Evolutionary conservation across 192 early-diverging fungal species (phyloP), one percentile per base, ranked within the genome.

Genomic region (Lobosporangium transversale): DNA sequence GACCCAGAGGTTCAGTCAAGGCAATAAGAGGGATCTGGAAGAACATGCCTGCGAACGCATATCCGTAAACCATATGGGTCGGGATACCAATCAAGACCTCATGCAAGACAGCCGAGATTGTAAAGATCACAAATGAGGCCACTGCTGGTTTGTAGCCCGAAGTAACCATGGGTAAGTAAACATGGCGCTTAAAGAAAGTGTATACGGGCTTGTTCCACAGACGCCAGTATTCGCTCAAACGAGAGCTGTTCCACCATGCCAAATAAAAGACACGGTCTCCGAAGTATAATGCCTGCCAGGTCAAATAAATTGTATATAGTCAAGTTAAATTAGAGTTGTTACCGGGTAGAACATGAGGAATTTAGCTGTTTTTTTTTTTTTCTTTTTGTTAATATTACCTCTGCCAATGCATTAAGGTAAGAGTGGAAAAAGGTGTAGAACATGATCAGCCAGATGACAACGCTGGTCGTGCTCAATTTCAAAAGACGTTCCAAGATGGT

Each of bases 121-220:
- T 73, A 54, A 96, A 96, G 8, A 94, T 92, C 7, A 86, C 71
- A 29, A 93, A 58, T 37, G 86, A 81, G 7, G 91, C 86, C 0
- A 78, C 70, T 15, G 70, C 69, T 24, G 91, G 87, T 17, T 84
- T 81, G 26, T 89, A 55, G 27, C 90, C 91, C 27, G 86, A 75
- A 43, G 85, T 89, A 55, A 93, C 79, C 66, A 92, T 82, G 42
- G 95, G 95, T 30, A 95, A 59, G 82, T 93, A 94, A 23, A 95
- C 85, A 69, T 96, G 95, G 11, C 95, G 89, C 67, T 96, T 96
- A 81, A 91, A 91, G 70, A 89, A 92, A 31, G 87, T 87, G 83
- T 94, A 91, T 31, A 96, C 94, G 20, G 95, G 95, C 55, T 88
- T 84, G 85, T 96, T 96, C 95, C 95, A 96, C 31, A 92, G 84